phyloP scores from a whole-genome alignment of 176 grass and related monocot genomes.

The Oryza glumipatula region DNA sequence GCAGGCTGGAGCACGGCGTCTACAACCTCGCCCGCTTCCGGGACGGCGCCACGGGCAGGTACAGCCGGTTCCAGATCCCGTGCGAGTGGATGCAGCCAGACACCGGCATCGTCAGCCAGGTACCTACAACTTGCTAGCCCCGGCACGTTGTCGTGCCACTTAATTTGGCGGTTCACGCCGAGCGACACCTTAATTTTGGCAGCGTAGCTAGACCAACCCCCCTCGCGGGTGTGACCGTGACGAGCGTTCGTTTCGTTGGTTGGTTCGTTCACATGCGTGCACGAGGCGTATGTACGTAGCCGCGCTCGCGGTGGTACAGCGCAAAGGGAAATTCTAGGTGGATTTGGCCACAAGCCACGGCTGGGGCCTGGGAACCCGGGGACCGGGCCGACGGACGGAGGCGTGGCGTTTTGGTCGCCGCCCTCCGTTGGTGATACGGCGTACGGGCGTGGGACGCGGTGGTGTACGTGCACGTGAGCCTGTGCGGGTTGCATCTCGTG shows the following conservation, averaged over 20 bases:
- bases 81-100: slow-evolving; percentile 92
- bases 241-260: not conserved
- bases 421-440: not conserved
- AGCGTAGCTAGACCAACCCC: not conserved
- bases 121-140: slow-evolving; percentile 19
- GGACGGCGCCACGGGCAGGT: slow-evolving; percentile 70
- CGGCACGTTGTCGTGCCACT: not conserved
- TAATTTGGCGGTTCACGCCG: not conserved
- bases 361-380: not conserved
- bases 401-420: not conserved
- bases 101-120: slow-evolving; percentile 73
- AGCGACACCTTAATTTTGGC: not conserved
- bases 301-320: not conserved
- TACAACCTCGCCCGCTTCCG: slow-evolving; percentile 80
- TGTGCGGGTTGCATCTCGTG: slow-evolving; percentile 32
- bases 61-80: slow-evolving; percentile 82
- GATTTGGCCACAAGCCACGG: not conserved
- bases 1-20: slow-evolving; percentile 90
- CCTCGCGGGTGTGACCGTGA: slow-evolving; percentile 1
- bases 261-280: slow-evolving; percentile 27
- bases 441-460: slow-evolving; percentile 1
- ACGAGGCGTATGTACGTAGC: not conserved
- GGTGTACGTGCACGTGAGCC: slow-evolving; percentile 44
- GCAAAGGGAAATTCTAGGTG: slow-evolving; percentile 3
- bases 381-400: not conserved